Evolutionary conservation across 192 early-diverging fungal genomes (phyloP).

Genomic region (Globomyces pollinis-pini): DNA sequence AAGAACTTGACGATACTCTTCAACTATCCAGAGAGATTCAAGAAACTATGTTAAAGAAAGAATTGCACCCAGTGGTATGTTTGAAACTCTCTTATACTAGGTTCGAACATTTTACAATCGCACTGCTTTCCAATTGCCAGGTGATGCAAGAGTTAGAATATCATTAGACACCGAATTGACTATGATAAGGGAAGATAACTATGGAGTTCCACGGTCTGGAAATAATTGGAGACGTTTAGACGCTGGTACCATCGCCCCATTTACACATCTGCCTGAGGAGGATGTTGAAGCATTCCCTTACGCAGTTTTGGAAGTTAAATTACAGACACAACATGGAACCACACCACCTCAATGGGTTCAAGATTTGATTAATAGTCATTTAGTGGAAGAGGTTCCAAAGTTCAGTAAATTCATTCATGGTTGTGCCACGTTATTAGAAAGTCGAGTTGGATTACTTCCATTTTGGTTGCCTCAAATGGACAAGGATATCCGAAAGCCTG

Average conservation of each 20-base stretch:
- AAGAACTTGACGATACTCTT: slow-evolving; percentile 66
- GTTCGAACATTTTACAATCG: slow-evolving; percentile 95
- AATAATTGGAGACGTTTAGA: slow-evolving; percentile 89
- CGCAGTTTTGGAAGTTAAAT: slow-evolving; percentile 94
- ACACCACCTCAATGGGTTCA: slow-evolving; percentile 90
- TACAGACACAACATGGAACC: slow-evolving; percentile 86
- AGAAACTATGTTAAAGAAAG: slow-evolving; percentile 53
- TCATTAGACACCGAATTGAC: slow-evolving; percentile 92
- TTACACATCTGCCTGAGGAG: slow-evolving; percentile 67
- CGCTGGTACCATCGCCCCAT: slow-evolving; percentile 68
- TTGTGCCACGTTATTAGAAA: slow-evolving; percentile 64
- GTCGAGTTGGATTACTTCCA: slow-evolving; percentile 75
- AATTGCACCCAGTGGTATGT: slow-evolving; percentile 43
- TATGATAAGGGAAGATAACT: slow-evolving; percentile 93
- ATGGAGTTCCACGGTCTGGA: slow-evolving; percentile 58
- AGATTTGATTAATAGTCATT: slow-evolving; percentile 79
- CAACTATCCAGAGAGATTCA: slow-evolving; percentile 67
- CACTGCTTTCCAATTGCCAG: slow-evolving; percentile 96
- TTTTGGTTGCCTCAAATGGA: slow-evolving; percentile 97
- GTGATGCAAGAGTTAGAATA: slow-evolving; percentile 85
- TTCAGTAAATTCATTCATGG: slow-evolving; percentile 99
- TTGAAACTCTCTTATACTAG: too few species aligned
- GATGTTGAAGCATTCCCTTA: slow-evolving; percentile 88
- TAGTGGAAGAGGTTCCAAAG: slow-evolving; percentile 90
- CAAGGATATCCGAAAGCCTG: slow-evolving; percentile 82